Evolutionary conservation across 257 asterid genomes (phyloP).

Genomic region (Echium plantagineum): DNA sequence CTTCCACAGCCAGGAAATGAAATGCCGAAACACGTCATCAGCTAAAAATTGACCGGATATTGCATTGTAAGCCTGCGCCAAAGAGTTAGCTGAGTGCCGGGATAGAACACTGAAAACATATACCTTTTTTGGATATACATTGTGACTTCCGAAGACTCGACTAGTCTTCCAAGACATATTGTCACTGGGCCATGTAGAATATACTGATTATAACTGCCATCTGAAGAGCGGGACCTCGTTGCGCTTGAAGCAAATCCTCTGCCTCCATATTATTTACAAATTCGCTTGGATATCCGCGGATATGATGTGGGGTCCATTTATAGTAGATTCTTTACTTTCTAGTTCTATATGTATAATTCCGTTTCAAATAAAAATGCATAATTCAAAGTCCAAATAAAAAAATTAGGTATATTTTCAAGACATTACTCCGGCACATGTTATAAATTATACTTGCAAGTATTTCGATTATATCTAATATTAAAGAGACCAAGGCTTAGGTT

Average conservation of each 20-base stretch:
- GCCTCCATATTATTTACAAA: not conserved
- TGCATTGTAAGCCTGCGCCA: conserved; percentile 68
- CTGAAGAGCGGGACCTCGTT: not conserved
- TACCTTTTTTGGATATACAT: conserved; percentile 28
- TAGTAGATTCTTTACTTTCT: not conserved
- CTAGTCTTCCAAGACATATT: conserved; percentile 13
- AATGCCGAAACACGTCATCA: conserved; percentile 48
- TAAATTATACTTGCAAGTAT: too few relatives aligned
- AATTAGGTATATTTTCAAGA: not conserved
- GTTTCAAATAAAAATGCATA: not conserved
- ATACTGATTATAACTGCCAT: not conserved
- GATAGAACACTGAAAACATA: conserved; percentile 34
- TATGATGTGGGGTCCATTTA: not conserved
- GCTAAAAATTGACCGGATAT: conserved; percentile 42
- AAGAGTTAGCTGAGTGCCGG: conserved; percentile 64
- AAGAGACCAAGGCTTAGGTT: too few relatives aligned
- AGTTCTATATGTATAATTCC: not conserved
- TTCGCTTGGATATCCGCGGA: not conserved
- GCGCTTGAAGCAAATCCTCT: not conserved
- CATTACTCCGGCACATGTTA: too few relatives aligned
- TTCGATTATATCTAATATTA: too few relatives aligned
- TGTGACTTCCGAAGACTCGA: conserved; percentile 33
- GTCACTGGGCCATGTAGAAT: not conserved
- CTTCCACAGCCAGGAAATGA: conserved; percentile 48
- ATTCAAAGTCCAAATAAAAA: not conserved